phyloP scores from a whole-genome alignment of 1,139 yeast genomes.

The Suhomyces choctaworum region DNA sequence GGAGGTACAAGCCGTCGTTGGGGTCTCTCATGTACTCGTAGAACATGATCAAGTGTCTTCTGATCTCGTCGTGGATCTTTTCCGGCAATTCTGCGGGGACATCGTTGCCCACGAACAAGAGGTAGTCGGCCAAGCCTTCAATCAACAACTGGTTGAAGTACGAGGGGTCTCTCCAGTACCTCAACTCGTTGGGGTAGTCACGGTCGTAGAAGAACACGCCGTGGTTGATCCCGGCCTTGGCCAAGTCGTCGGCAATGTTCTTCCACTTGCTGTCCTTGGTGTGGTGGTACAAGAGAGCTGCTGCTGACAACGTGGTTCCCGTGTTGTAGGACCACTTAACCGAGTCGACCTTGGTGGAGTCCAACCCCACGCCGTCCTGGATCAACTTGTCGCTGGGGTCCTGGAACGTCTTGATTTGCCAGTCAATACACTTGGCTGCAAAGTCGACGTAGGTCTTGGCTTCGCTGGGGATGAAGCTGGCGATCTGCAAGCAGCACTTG shows the following conservation, averaged over 20 bases:
- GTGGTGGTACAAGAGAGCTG: conserved; percentile 50
- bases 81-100: conserved; percentile 42
- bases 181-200: conserved; percentile 55
- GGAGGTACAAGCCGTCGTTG: conserved; percentile 60
- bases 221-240: conserved; percentile 58
- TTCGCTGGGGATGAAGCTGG: conserved; percentile 53
- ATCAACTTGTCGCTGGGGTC: conserved; percentile 59
- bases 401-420: conserved; percentile 53
- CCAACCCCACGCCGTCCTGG: conserved; percentile 61
- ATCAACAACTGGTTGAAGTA: conserved; percentile 64
- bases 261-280: conserved; percentile 59
- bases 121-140: conserved; percentile 70
- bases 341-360: conserved; percentile 45
- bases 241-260: conserved; percentile 57
- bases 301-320: conserved; percentile 63
- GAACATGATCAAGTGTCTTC: conserved; percentile 53
- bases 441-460: conserved; percentile 47
- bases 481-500: conserved; percentile 60
- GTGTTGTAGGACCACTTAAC: conserved; percentile 72
- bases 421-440: conserved; percentile 55
- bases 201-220: conserved; percentile 63
- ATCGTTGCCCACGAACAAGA: conserved; percentile 48
- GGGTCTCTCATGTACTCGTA: conserved; percentile 61
- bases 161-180: conserved; percentile 67
- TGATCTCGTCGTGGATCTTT: conserved; percentile 43